Percentiles rank a stretch among this genome's conserved stretches.
These are phyloP conservation scores for Cryptosporidium sp. DNA, from an alignment of 169 alveolate species.

Conservation along the genomic window DNA sequence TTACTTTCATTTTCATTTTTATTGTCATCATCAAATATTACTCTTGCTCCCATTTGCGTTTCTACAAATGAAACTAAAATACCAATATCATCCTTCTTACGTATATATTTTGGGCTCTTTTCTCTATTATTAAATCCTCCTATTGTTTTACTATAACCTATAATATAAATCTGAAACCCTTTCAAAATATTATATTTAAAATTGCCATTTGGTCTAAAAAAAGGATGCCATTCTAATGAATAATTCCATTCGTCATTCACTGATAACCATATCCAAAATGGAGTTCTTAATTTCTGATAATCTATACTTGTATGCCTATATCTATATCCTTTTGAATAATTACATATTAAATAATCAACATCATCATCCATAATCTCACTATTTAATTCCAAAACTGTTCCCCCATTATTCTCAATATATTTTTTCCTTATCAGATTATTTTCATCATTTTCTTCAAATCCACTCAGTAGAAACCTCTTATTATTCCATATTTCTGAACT, in stretches of 20 bases:
- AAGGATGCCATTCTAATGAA: constrained; percentile 72
- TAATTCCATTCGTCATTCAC: constrained; percentile 71
- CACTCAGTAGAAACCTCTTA: constrained; percentile 38
- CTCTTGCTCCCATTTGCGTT: constrained; percentile 65
- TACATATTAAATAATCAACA: constrained; percentile 46
- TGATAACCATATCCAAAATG: constrained; percentile 73
- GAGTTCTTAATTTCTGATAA: constrained; percentile 58
- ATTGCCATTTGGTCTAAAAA: constrained; percentile 69
- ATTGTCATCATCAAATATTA: not conserved
- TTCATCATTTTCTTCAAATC: constrained; percentile 48
- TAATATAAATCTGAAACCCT: constrained; percentile 5
- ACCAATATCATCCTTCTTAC: constrained; percentile 43
- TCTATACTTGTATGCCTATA: constrained; percentile 29
- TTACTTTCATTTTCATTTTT: no score
- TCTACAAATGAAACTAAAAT: constrained; percentile 41
- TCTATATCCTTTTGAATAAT: constrained; percentile 44
- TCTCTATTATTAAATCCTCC: constrained; percentile 6
- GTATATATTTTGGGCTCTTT: constrained; percentile 35
- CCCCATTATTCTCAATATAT: constrained; percentile 38
- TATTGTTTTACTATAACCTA: constrained; percentile 19
- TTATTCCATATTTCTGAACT: constrained; percentile 16
- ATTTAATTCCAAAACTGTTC: not conserved
- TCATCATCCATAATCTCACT: constrained; percentile 26
- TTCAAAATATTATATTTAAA: constrained; percentile 14
- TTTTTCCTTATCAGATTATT: not conserved